Conservation (phyloP, 176 grass and related monocot genomes). For the Carex kokanica region DNA sequence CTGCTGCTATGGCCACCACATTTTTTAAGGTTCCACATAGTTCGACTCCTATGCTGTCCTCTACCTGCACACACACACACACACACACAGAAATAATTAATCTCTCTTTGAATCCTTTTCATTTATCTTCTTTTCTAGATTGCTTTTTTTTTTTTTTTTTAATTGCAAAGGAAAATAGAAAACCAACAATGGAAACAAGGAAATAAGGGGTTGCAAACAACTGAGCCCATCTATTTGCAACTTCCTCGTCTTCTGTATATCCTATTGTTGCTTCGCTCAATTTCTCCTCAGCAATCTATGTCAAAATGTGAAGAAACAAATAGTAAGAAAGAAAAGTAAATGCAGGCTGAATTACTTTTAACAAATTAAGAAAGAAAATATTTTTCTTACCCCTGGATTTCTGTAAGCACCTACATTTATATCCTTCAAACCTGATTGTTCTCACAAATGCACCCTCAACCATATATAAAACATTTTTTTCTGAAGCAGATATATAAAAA, state of each 20-base stretch:
- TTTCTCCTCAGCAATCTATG: constrained; percentile 86
- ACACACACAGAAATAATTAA: background rate
- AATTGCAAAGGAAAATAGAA: constrained; percentile 14
- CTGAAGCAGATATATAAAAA: background rate
- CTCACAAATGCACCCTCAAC: background rate
- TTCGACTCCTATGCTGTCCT: constrained; percentile 95
- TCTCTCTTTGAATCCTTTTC: background rate
- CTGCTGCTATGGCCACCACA: constrained; percentile 93
- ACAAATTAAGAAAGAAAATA: background rate
- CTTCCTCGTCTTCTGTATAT: constrained; percentile 78
- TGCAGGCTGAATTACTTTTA: background rate
- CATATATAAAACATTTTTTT: background rate
- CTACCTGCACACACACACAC: constrained; percentile 45
- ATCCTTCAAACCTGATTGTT: background rate
- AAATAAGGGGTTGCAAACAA: constrained; percentile 78
- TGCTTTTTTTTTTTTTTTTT: background rate
- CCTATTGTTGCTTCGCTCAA: constrained; percentile 97
- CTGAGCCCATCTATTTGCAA: constrained; percentile 59
- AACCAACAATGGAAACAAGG: constrained; percentile 67
- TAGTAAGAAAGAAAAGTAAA: background rate
- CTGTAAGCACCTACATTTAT: background rate
- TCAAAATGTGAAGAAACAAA: constrained; percentile 11
- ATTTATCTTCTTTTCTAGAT: background rate
- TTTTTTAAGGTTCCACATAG: constrained; percentile 97
- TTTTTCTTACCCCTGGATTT: background rate